Percentiles rank a stretch among this genome's conserved stretches.
phyloP scores from a whole-genome alignment of 352 stramenopile genomes.

The Pythium sukuiense region DNA sequence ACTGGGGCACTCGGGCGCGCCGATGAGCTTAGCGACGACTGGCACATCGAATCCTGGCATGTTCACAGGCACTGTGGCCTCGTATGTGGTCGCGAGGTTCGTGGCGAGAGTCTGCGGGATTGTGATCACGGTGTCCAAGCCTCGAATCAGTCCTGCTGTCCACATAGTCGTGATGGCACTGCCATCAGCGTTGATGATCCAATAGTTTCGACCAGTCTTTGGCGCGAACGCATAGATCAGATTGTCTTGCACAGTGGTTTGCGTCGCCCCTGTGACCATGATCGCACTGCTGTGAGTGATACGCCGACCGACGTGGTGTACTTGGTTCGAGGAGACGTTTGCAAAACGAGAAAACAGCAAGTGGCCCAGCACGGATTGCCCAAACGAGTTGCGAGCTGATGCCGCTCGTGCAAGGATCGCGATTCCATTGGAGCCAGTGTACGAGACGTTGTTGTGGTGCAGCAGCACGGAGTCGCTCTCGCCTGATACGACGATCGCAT shows the following conservation, averaged over 20 bases:
- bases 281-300: slow-evolving; percentile 53
- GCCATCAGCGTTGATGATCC: slow-evolving; percentile 46
- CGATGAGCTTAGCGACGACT: slow-evolving; percentile 66
- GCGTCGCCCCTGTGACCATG: slow-evolving; percentile 48
- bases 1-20: slow-evolving; percentile 55
- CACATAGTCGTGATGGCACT: slow-evolving; percentile 9
- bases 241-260: slow-evolving; percentile 55
- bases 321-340: slow-evolving; percentile 74
- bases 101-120: slow-evolving; percentile 38
- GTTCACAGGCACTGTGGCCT: slow-evolving; percentile 36
- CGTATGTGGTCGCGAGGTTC: slow-evolving; percentile 38
- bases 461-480: slow-evolving; percentile 52
- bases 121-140: slow-evolving; percentile 24
- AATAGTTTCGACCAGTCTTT: slow-evolving; percentile 32
- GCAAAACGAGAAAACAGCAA: slow-evolving; percentile 41
- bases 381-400: slow-evolving; percentile 41
- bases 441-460: slow-evolving; percentile 73
- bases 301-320: slow-evolving; percentile 63
- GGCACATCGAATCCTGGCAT: slow-evolving; percentile 60
- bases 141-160: slow-evolving; percentile 15
- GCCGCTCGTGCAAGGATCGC: slow-evolving; percentile 38
- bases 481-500: slow-evolving; percentile 66
- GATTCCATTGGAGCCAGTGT: slow-evolving; percentile 54
- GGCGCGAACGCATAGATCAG: slow-evolving; percentile 53
- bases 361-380: slow-evolving; percentile 33